These are phyloP conservation scores for Basipetospora sp. DNA, from an alignment of 2,329 filamentous ascomycete species.

Conservation along the genomic window DNA sequence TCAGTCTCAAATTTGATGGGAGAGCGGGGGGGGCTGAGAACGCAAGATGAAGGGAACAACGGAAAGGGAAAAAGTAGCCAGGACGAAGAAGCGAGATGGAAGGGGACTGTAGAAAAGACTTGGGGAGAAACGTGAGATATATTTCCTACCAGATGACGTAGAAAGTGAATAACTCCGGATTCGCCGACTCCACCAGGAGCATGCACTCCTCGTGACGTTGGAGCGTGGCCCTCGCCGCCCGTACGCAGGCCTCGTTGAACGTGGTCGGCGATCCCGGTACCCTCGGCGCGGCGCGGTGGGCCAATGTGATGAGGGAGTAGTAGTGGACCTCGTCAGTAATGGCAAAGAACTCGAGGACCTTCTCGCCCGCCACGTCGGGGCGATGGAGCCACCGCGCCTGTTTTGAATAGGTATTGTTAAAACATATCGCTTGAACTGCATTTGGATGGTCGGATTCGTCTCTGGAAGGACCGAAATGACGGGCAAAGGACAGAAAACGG, in stretches of 20 bases:
- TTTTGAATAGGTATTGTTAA: too few species aligned
- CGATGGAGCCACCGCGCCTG: not conserved
- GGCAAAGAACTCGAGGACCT: constrained; percentile 13
- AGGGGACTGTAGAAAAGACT: not conserved
- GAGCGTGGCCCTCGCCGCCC: constrained; percentile 26
- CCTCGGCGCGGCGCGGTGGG: constrained; percentile 26
- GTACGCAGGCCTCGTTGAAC: constrained; percentile 27
- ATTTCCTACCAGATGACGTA: constrained; percentile 28
- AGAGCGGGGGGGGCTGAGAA: too few species aligned
- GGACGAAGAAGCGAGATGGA: not conserved
- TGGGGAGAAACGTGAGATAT: too few species aligned
- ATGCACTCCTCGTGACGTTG: constrained; percentile 26
- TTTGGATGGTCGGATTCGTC: too few species aligned
- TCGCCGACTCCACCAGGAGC: constrained; percentile 20
- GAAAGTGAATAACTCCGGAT: constrained; percentile 22
- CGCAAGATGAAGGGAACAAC: not conserved
- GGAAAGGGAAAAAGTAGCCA: too few species aligned
- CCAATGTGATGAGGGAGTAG: constrained; percentile 25
- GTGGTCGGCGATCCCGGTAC: constrained; percentile 16
- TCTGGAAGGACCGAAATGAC: too few species aligned
- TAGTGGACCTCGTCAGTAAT: constrained; percentile 27
- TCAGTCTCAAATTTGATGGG: too few species aligned
- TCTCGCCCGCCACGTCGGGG: not conserved
- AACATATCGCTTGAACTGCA: too few species aligned
- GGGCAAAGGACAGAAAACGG: too few species aligned